Evolutionary conservation across 805 yeast genomes (phyloP).

Genomic region (Saccharomyces paradoxus): DNA sequence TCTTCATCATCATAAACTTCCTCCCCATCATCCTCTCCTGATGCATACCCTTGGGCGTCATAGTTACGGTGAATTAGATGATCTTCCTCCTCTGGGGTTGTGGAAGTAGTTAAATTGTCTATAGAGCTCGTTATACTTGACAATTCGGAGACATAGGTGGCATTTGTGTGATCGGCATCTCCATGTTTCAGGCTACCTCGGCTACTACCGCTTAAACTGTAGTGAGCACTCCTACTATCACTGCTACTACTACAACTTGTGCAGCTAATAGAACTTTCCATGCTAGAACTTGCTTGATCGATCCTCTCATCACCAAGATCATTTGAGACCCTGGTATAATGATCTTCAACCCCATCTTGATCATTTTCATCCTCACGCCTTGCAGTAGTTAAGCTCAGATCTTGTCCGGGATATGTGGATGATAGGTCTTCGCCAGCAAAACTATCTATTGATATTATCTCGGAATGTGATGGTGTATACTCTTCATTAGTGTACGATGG

Average conservation of each 20-base stretch:
- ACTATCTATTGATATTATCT: slow-evolving; percentile 21
- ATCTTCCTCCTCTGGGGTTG: not conserved
- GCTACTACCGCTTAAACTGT: not conserved
- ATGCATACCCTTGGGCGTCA: not conserved
- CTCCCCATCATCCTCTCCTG: not conserved
- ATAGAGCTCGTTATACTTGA: slow-evolving; percentile 15
- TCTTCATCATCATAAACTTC: not conserved
- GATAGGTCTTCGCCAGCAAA: slow-evolving; percentile 9
- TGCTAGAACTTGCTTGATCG: slow-evolving; percentile 1
- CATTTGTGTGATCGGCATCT: not conserved
- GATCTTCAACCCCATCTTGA: not conserved
- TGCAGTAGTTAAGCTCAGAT: slow-evolving; percentile 11
- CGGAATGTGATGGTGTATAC: slow-evolving; percentile 16
- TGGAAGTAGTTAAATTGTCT: slow-evolving; percentile 3
- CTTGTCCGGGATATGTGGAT: slow-evolving; percentile 9
- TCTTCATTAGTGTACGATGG: not conserved
- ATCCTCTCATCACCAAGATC: not conserved
- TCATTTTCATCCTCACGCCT: slow-evolving; percentile 7
- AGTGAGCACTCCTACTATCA: not conserved
- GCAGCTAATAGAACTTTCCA: not conserved
- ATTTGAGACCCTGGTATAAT: not conserved
- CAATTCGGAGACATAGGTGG: slow-evolving; percentile 6
- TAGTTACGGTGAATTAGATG: not conserved
- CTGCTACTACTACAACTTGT: not conserved
- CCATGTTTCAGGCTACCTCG: not conserved